Evolutionary conservation across 2,329 filamentous ascomycete species (phyloP).

Genomic region (Leptodontidium sp.): DNA sequence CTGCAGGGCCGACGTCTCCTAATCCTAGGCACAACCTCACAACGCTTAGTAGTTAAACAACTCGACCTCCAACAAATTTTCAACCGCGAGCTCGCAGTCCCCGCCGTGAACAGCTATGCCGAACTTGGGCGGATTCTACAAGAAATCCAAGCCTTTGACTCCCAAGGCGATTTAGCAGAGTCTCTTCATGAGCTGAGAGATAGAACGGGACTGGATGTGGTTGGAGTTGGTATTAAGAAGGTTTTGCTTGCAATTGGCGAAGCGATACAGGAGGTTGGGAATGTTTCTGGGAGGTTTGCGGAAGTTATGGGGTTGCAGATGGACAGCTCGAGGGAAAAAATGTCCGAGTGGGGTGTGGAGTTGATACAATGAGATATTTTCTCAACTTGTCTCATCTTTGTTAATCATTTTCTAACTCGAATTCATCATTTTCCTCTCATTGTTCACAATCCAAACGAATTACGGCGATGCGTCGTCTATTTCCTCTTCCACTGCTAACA

Average conservation of each 20-base stretch:
- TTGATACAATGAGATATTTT: too few relatives aligned
- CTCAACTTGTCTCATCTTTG: too few relatives aligned
- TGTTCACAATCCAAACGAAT: too few relatives aligned
- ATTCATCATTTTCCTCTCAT: too few relatives aligned
- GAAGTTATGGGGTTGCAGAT: constrained; percentile 44
- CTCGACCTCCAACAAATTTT: constrained; percentile 83
- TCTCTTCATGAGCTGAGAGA: constrained; percentile 72
- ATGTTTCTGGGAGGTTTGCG: constrained; percentile 42
- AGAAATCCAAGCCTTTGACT: constrained; percentile 71
- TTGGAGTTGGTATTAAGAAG: constrained; percentile 86
- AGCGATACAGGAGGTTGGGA: constrained; percentile 65
- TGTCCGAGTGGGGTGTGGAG: too few relatives aligned
- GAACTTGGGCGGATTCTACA: constrained; percentile 75
- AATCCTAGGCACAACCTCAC: constrained; percentile 87
- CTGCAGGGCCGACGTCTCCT: constrained; percentile 77
- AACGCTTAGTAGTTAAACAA: constrained; percentile 79
- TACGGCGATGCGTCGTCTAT: too few relatives aligned
- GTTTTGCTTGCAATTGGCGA: constrained; percentile 73
- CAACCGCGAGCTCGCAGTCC: constrained; percentile 82
- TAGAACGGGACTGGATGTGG: constrained; percentile 67
- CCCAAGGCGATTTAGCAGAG: constrained; percentile 63
- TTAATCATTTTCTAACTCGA: too few relatives aligned
- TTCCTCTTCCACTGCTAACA: too few relatives aligned
- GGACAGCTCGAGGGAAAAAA: constrained; percentile 1
- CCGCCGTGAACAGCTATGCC: constrained; percentile 71